Conservation (phyloP, 2,329 filamentous ascomycete species). For the Eutypella sp. region DNA sequence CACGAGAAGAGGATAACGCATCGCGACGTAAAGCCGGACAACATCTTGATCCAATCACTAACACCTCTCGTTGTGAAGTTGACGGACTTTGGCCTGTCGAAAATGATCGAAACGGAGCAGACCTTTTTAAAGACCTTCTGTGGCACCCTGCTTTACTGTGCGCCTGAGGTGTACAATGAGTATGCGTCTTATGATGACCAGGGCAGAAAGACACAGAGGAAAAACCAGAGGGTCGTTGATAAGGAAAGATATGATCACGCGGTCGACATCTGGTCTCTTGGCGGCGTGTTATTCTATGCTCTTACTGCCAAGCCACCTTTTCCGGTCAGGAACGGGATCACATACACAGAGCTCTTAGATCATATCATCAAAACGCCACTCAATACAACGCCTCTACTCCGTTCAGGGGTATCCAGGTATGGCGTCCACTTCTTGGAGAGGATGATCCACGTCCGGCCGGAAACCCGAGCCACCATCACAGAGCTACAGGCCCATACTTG, state of each 20-base stretch:
- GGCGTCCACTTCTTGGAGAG: constrained; percentile 69
- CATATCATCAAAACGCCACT: constrained; percentile 78
- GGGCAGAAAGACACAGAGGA: constrained; percentile 58
- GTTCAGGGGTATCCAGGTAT: constrained; percentile 53
- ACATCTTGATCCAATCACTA: constrained; percentile 75
- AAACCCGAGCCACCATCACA: constrained; percentile 66
- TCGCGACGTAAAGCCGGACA: constrained; percentile 98
- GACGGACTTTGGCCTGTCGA: constrained; percentile 94
- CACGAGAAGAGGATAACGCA: constrained; percentile 89
- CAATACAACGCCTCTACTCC: constrained; percentile 59
- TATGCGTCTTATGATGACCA: constrained; percentile 64
- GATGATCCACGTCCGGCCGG: constrained; percentile 81
- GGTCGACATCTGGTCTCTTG: constrained; percentile 94
- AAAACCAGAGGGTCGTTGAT: constrained; percentile 49
- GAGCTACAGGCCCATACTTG: constrained; percentile 70
- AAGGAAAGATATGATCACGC: constrained; percentile 78
- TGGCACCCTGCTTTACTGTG: constrained; percentile 91
- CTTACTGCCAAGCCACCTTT: constrained; percentile 79
- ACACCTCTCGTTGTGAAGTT: constrained; percentile 80
- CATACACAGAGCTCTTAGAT: constrained; percentile 73
- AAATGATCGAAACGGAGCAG: constrained; percentile 83
- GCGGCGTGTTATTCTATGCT: constrained; percentile 83
- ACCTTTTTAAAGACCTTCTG: constrained; percentile 96
- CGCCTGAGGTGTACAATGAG: constrained; percentile 88
- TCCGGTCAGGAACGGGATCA: constrained; percentile 68